A percentile compares a stretch with the other conserved stretches of the same genome.
Evolutionary conservation across 2,329 filamentous ascomycete genomes (phyloP).

Genomic region (Trichoderma koningii): DNA sequence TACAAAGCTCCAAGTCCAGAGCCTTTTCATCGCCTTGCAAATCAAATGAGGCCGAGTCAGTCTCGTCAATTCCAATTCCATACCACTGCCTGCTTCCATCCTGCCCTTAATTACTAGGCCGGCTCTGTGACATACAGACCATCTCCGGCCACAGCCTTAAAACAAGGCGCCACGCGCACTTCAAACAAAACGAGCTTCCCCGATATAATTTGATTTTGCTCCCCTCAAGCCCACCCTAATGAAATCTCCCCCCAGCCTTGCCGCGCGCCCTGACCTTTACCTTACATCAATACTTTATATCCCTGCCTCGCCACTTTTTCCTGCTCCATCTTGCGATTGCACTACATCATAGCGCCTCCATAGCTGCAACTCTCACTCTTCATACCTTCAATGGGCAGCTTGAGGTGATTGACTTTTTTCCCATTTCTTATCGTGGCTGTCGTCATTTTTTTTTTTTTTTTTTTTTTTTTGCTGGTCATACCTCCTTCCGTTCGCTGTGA

Average conservation of each 20-base stretch:
- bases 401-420: neutral
- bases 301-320: constrained; percentile 12
- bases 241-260: constrained; percentile 4
- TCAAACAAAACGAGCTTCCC: too few relatives aligned
- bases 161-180: constrained; percentile 15
- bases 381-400: neutral
- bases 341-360: neutral
- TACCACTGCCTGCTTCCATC: neutral
- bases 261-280: neutral
- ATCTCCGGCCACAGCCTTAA: neutral
- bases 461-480: constrained; percentile 4
- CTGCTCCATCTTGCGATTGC: constrained; percentile 2
- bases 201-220: neutral
- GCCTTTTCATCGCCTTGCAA: neutral
- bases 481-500: constrained; percentile 5
- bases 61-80: neutral
- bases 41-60: neutral
- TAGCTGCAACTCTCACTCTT: neutral
- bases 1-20: neutral
- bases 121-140: neutral
- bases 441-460: too few relatives aligned
- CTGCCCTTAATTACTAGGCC: neutral
- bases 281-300: constrained; percentile 13
- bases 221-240: neutral
- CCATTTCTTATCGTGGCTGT: neutral